These are phyloP conservation scores for Megacollybia marginata DNA, from an alignment of 768 basidiomycete species.

Conservation along the genomic window DNA sequence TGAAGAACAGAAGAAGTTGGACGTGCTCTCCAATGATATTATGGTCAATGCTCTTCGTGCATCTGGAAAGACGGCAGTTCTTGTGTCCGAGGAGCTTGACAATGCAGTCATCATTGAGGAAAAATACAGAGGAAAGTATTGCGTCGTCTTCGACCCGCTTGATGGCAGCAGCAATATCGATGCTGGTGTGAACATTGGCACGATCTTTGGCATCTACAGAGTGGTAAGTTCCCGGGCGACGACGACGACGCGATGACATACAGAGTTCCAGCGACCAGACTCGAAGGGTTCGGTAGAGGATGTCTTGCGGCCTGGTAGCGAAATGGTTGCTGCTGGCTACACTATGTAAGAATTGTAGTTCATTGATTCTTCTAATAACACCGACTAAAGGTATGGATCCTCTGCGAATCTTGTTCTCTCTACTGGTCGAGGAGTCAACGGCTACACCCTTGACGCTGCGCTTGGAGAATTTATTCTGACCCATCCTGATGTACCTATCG, in stretches of 20 bases:
- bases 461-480: conserved; percentile 99
- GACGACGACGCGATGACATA: too few species aligned
- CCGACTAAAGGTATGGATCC: conserved; percentile 59
- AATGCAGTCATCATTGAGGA: conserved; percentile 88
- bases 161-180: conserved; percentile 97
- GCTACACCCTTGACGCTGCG: conserved; percentile 92
- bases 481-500: conserved; percentile 69
- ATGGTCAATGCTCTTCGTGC: conserved; percentile 97
- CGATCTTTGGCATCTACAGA: conserved; percentile 95
- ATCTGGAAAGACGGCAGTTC: conserved; percentile 93
- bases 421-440: conserved; percentile 93
- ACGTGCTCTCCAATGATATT: conserved; percentile 97
- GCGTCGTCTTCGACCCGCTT: conserved; percentile 97
- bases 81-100: conserved; percentile 94
- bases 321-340: conserved; percentile 98
- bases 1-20: conserved; percentile 99
- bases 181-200: conserved; percentile 96
- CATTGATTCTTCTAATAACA: neutral
- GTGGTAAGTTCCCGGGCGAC: conserved; percentile 47
- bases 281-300: conserved; percentile 79
- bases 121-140: conserved; percentile 78
- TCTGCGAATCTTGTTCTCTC: conserved; percentile 95
- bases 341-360: conserved; percentile 63
- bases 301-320: conserved; percentile 86
- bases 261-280: conserved; percentile 67